Percentiles rank a stretch among this genome's conserved stretches.
These are phyloP conservation scores for Nevesoporus exiguus DNA, from an alignment of 768 basidiomycete species.

Conservation along the genomic window DNA sequence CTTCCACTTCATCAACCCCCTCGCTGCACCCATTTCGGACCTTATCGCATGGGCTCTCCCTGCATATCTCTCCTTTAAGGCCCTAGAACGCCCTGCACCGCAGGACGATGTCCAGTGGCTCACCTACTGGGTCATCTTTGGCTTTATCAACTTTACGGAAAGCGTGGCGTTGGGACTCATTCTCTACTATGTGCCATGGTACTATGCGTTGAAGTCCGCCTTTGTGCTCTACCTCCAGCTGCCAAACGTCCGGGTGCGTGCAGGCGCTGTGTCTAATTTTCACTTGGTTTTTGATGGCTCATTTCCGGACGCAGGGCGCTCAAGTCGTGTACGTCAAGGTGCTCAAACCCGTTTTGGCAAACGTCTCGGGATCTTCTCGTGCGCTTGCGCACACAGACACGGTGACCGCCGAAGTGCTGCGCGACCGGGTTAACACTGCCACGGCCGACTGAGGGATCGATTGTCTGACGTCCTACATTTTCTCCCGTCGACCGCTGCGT, in stretches of 20 bases:
- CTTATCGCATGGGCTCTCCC: constrained; percentile 93
- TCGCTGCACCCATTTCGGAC: constrained; percentile 91
- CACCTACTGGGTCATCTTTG: constrained; percentile 96
- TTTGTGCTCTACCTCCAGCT: constrained; percentile 94
- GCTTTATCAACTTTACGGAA: constrained; percentile 91
- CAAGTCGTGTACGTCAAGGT: constrained; percentile 73
- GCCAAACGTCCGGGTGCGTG: constrained; percentile 75
- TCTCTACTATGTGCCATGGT: constrained; percentile 93
- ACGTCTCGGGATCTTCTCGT: constrained; percentile 46
- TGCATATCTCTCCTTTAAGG: constrained; percentile 92
- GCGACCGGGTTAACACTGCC: constrained; percentile 42
- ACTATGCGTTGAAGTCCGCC: constrained; percentile 87
- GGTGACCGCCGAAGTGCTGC: constrained; percentile 46
- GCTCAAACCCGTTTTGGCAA: constrained; percentile 77
- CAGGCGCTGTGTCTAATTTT: background rate
- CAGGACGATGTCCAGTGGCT: constrained; percentile 94
- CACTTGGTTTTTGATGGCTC: background rate
- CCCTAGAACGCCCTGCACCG: constrained; percentile 80
- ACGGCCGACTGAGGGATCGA: constrained; percentile 28
- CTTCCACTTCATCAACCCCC: constrained; percentile 84
- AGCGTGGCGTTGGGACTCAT: constrained; percentile 77
- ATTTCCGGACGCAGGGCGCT: constrained; percentile 62
- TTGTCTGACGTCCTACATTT: background rate
- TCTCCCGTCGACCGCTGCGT: background rate
- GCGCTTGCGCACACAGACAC: constrained; percentile 47